Percentiles rank a stretch among this genome's conserved stretches.
Evolutionary conservation across 192 early-diverging fungal genomes (phyloP).

Genomic region (Podila verticillata): DNA sequence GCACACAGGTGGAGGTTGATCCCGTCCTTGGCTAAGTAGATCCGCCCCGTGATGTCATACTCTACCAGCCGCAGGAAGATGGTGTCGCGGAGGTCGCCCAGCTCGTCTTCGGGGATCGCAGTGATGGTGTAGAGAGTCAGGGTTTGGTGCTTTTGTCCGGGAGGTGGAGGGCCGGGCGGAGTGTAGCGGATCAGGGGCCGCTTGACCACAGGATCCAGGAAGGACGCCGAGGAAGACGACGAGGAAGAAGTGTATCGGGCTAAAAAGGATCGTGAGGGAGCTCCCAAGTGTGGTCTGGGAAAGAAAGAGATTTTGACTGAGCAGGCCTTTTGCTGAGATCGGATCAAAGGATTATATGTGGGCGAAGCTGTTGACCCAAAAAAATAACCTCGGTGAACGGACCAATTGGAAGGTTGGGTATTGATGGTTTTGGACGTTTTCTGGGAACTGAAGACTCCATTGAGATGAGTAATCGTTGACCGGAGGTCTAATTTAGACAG

Average conservation of each 20-base stretch:
- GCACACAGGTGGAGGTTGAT: conserved; percentile 81
- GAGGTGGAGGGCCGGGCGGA: conserved; percentile 13
- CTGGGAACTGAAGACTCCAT: not conserved
- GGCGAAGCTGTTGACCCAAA: no score
- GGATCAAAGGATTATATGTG: no score
- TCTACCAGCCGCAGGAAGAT: conserved; percentile 52
- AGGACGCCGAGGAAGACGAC: not conserved
- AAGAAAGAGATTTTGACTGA: no score
- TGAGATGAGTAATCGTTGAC: conserved; percentile 11
- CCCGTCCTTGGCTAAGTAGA: conserved; percentile 79
- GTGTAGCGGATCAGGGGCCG: conserved; percentile 18
- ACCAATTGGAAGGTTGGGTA: not conserved
- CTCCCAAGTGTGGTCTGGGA: no score
- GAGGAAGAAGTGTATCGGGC: not conserved
- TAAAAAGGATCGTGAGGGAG: no score
- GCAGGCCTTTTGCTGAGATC: no score
- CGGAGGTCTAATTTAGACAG: conserved; percentile 8
- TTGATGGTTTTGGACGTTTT: not conserved
- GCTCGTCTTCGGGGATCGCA: conserved; percentile 20
- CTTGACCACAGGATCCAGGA: not conserved
- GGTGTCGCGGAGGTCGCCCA: conserved; percentile 44
- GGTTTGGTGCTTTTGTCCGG: conserved; percentile 41
- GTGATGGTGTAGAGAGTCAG: conserved; percentile 64
- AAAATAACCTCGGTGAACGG: not conserved
- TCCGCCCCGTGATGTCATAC: conserved; percentile 71